These are phyloP conservation scores for Colletotrichum siamense DNA, from an alignment of 2,329 filamentous ascomycete genomes.

Conservation along the genomic window DNA sequence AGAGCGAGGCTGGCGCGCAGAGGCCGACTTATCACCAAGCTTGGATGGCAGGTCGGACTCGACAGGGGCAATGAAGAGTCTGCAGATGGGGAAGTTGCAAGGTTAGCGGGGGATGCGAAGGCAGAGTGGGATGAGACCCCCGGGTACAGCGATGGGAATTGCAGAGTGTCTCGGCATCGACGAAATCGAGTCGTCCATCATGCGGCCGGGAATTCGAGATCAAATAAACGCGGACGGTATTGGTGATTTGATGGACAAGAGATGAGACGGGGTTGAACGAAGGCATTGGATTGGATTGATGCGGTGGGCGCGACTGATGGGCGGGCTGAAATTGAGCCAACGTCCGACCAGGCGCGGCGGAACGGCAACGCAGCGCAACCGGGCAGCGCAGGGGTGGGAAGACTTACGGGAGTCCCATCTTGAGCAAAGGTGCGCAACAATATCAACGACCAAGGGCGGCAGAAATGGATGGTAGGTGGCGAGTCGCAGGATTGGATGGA, in stretches of 20 bases:
- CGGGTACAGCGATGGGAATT: slow-evolving; percentile 18
- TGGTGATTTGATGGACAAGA: background rate
- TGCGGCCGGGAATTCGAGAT: background rate
- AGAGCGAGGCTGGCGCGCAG: slow-evolving; percentile 36
- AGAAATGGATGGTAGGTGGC: background rate
- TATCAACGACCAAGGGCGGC: background rate
- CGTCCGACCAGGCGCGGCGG: slow-evolving; percentile 9
- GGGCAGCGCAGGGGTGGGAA: background rate
- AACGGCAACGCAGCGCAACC: slow-evolving; percentile 12
- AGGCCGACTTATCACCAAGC: slow-evolving; percentile 28
- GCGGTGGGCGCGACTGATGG: slow-evolving; percentile 14
- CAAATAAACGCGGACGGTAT: background rate
- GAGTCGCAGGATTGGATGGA: background rate
- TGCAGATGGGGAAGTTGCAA: slow-evolving; percentile 25
- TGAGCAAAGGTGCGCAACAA: slow-evolving; percentile 7
- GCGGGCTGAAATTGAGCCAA: slow-evolving; percentile 20
- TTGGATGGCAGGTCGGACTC: slow-evolving; percentile 48
- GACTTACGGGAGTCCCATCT: slow-evolving; percentile 56
- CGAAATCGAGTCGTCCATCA: background rate
- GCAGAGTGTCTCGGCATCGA: background rate
- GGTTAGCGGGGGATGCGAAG: slow-evolving; percentile 6
- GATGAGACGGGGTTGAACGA: background rate
- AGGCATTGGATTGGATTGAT: background rate
- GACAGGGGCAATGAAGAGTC: slow-evolving; percentile 52
- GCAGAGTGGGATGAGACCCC: background rate